Percentiles rank a stretch among this genome's conserved stretches.
These are phyloP conservation scores for Uronychia binucleata DNA, from an alignment of 73 alveolate genomes.

Conservation along the genomic window DNA sequence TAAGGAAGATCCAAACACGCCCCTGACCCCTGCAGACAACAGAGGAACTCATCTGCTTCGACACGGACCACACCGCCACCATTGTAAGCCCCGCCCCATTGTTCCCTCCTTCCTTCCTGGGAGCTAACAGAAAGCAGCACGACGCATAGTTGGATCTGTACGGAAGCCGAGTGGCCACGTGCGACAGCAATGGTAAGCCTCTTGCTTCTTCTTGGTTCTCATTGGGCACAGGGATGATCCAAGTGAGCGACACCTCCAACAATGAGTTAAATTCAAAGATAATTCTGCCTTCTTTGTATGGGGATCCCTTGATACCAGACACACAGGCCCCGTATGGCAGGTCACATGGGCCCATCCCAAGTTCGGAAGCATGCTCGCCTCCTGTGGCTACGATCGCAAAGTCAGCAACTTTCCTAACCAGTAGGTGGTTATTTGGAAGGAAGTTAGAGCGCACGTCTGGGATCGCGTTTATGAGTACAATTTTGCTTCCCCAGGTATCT, in stretches of 20 bases:
- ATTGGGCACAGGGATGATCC: constrained; percentile 11
- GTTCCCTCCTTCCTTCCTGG: background rate
- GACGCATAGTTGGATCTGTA: constrained; percentile 57
- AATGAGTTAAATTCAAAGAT: constrained; percentile 1
- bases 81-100: background rate
- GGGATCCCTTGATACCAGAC: constrained; percentile 40
- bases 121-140: background rate
- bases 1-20: background rate
- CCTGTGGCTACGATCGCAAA: constrained; percentile 83
- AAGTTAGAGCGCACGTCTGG: constrained; percentile 43
- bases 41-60: background rate
- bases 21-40: background rate
- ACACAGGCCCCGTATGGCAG: constrained; percentile 74
- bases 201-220: constrained; percentile 1
- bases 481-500: constrained; percentile 6
- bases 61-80: background rate
- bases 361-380: constrained; percentile 76
- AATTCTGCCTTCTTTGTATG: background rate
- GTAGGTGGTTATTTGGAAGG: constrained; percentile 59
- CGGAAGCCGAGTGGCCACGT: constrained; percentile 62
- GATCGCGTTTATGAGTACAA: constrained; percentile 28
- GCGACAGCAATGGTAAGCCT: constrained; percentile 43
- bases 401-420: constrained; percentile 9
- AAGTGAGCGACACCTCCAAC: background rate
- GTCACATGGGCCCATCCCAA: constrained; percentile 91